Conservation (phyloP, 2,329 filamentous ascomycete species). For the Colletotrichum echinochloae region DNA sequence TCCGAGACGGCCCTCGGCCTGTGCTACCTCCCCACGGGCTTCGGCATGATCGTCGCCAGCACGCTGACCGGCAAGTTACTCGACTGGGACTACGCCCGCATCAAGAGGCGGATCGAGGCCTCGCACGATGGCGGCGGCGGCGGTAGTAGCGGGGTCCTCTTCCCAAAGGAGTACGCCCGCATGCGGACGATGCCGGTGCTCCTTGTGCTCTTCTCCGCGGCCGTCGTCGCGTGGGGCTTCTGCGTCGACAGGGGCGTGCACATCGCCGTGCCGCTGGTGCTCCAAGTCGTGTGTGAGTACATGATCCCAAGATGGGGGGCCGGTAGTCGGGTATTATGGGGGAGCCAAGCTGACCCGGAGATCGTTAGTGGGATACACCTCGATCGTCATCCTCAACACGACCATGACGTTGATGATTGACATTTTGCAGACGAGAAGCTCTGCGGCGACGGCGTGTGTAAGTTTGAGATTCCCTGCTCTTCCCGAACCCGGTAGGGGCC, state of each 20-base stretch:
- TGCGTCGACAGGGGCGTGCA: constrained; percentile 43
- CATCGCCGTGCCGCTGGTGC: constrained; percentile 44
- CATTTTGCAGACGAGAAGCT: constrained; percentile 47
- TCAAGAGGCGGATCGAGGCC: constrained; percentile 39
- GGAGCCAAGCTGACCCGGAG: neutral
- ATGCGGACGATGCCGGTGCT: constrained; percentile 45
- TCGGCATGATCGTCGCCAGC: constrained; percentile 48
- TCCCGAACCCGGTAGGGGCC: neutral
- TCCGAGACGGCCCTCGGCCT: constrained; percentile 49
- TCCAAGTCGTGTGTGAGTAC: constrained; percentile 46
- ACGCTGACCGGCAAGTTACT: constrained; percentile 47
- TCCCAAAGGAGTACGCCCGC: constrained; percentile 47
- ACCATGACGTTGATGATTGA: constrained; percentile 51
- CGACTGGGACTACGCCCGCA: constrained; percentile 47
- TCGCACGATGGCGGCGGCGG: neutral
- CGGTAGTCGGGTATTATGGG: no score
- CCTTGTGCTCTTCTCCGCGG: constrained; percentile 43
- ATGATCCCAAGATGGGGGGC: no score
- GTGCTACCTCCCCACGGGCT: constrained; percentile 48
- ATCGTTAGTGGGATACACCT: constrained; percentile 47
- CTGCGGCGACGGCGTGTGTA: constrained; percentile 47
- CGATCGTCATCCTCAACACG: constrained; percentile 48
- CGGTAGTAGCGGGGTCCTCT: constrained; percentile 3
- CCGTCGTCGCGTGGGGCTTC: constrained; percentile 47
- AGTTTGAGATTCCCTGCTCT: no score